A percentile compares a stretch with the other conserved stretches of the same genome.
Evolutionary conservation across 768 basidiomycete genomes (phyloP).

Genomic region (Panaeolus papilionaceus): DNA sequence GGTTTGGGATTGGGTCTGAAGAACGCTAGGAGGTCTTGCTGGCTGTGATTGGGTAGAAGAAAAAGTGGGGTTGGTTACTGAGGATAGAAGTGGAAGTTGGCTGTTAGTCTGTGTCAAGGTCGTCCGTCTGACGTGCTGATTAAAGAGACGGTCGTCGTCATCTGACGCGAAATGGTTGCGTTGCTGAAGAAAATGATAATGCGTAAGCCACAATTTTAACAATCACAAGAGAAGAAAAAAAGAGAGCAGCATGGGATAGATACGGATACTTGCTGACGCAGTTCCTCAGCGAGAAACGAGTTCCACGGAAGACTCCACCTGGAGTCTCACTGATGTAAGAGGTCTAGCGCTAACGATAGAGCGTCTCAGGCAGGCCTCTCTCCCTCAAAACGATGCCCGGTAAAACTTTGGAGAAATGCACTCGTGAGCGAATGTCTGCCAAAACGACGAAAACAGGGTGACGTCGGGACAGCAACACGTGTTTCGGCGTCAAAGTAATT

Average conservation of each 20-base stretch:
- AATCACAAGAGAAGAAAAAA: neutral
- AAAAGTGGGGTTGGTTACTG: slow-evolving; percentile 1
- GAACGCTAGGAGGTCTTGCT: slow-evolving; percentile 5
- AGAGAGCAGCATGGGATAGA: neutral
- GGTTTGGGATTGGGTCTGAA: slow-evolving; percentile 11
- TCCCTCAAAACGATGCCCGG: neutral
- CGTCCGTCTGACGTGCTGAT: neutral
- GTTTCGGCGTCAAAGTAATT: slow-evolving; percentile 8
- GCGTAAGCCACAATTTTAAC: neutral
- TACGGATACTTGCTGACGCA: neutral
- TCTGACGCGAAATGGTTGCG: slow-evolving; percentile 36
- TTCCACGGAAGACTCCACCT: slow-evolving; percentile 12
- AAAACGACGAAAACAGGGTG: neutral
- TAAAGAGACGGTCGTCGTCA: slow-evolving; percentile 32
- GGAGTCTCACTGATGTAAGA: neutral
- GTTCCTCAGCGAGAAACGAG: slow-evolving; percentile 1
- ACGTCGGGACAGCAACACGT: slow-evolving; percentile 1
- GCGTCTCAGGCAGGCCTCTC: neutral
- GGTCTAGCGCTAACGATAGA: neutral
- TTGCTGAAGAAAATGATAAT: slow-evolving; percentile 23
- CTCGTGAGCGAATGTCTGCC: slow-evolving; percentile 2
- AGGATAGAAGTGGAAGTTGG: neutral
- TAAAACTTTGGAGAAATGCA: slow-evolving; percentile 7
- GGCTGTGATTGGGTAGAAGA: neutral
- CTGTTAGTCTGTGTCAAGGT: slow-evolving; percentile 9